phyloP scores from a whole-genome alignment of 1,139 yeast species.

The Groenewaldozyma sp. region DNA sequence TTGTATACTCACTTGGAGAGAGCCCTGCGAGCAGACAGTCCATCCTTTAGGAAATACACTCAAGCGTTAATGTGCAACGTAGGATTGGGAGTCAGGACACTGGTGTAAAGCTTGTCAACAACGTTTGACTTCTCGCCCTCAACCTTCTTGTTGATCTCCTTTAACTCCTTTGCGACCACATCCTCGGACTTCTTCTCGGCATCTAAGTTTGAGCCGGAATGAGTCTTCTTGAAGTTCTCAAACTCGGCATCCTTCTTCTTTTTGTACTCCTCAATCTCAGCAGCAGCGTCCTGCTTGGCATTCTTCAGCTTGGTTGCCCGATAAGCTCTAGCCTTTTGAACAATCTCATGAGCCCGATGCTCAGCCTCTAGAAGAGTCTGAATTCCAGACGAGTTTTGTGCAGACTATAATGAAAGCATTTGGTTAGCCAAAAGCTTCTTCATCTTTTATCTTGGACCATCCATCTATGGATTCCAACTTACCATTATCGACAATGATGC shows the following conservation, averaged over 20 bases:
- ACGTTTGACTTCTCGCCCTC: conserved; percentile 57
- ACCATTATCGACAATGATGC: too few relatives aligned
- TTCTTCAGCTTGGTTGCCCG: conserved; percentile 86
- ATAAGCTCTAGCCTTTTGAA: conserved; percentile 79
- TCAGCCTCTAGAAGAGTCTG: conserved; percentile 57
- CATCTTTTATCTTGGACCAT: too few relatives aligned
- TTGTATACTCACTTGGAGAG: too few relatives aligned
- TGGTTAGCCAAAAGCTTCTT: too few relatives aligned
- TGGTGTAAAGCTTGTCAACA: conserved; percentile 65
- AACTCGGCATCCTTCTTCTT: conserved; percentile 76
- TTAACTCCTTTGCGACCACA: conserved; percentile 35
- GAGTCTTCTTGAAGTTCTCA: conserved; percentile 1
- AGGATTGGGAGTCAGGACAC: conserved; percentile 72
- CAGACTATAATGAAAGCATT: conserved; percentile 26
- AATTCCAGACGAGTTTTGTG: conserved; percentile 36
- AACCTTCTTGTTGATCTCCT: conserved; percentile 53
- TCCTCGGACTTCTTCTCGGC: conserved; percentile 65
- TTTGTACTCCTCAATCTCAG: conserved; percentile 83
- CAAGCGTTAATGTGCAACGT: conserved; percentile 73
- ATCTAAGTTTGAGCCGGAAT: conserved; percentile 52
- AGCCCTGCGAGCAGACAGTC: too few relatives aligned
- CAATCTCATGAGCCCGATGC: conserved; percentile 93
- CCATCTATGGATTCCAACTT: too few relatives aligned
- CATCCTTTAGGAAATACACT: too few relatives aligned
- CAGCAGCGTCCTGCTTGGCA: conserved; percentile 86